Evolutionary conservation across 805 yeast genomes (phyloP), one percentile per base, ranked within the genome.

Genomic region (Kodamaea restingae): DNA sequence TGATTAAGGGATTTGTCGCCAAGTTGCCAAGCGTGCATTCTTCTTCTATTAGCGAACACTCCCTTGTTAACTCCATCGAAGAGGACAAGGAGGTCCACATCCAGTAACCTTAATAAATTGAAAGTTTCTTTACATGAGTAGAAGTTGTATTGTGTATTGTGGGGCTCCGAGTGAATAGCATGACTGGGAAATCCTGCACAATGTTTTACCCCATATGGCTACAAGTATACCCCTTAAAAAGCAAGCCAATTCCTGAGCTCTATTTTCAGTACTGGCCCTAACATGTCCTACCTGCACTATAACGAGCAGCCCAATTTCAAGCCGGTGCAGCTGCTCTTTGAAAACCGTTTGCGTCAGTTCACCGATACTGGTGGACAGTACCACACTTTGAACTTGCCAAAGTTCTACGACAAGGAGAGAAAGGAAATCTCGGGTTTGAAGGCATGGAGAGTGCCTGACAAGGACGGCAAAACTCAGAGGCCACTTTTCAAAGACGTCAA

Each of bases 321-420:
- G 54, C 88, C 88, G 46, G 77, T 87, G 32, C 88, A 85, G 54
- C 71, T 76, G 28, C 73, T 88, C 41, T 88, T 81, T 55, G 82
- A 78, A 47, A 73, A 77, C 51, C 71, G 96, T 33, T 65, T 88
- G 44, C 71, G 88, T 32, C 95, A 84, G 50, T 88, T 88, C 68
- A 76, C 77, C 32, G 82, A 78, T 49, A 51, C 53, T 12, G 80
- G 78, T n/a, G 97, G 98, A 21, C 80, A 80, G 46, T 91, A 84
- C 65, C 58, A 61, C 28, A 67, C 73, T 36, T 65, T 88, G 50
- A 88, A 87, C 59, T 66, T 91, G 26, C 95, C 97, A 9, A 81
- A 81, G 50, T 88, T 85, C 56, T 86, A 85, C 55, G 88, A 83
- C 52, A 62, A 65, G 38, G 76, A 67, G 10, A 63, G 93, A 9